These are phyloP conservation scores for Neoconidiobolus thromboides DNA, from an alignment of 371 early-diverging fungal species.

Conservation along the genomic window DNA sequence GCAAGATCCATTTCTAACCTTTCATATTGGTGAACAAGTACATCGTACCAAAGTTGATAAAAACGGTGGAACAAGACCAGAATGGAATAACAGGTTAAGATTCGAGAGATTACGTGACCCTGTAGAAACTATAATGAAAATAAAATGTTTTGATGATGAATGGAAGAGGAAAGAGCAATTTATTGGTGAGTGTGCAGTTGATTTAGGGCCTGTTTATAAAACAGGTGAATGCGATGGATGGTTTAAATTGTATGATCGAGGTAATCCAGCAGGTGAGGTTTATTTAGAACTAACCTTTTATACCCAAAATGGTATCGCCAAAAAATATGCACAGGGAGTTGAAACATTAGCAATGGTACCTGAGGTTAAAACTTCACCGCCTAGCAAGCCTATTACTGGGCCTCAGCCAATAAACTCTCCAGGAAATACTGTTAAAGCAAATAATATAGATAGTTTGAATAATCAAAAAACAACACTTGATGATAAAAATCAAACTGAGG, in stretches of 20 bases:
- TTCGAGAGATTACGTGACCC: slow-evolving; percentile 1
- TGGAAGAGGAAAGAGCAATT: slow-evolving; percentile 2
- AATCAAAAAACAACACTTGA: background rate
- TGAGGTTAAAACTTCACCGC: background rate
- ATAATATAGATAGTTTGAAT: background rate
- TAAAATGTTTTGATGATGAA: slow-evolving; percentile 4
- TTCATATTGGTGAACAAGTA: background rate
- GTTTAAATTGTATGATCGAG: slow-evolving; percentile 1
- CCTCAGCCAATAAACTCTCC: background rate
- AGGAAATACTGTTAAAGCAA: background rate
- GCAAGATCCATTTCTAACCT: slow-evolving; percentile 5
- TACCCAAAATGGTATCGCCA: slow-evolving; percentile 13
- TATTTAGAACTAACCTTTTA: slow-evolving; percentile 6
- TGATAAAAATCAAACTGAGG: no score
- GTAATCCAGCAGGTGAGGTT: slow-evolving; percentile 3
- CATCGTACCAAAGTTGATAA: slow-evolving; percentile 4
- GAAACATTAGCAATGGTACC: background rate
- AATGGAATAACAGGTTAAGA: slow-evolving; percentile 5
- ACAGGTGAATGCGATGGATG: slow-evolving; percentile 7
- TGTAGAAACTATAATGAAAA: background rate
- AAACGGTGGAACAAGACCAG: slow-evolving; percentile 2
- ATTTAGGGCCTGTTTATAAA: slow-evolving; percentile 1
- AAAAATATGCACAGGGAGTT: background rate
- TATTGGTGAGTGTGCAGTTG: slow-evolving; percentile 2
- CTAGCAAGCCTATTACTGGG: background rate